Percentiles rank a stretch among this genome's conserved stretches.
These are phyloP conservation scores for Salicornia ramosissima DNA, from an alignment of 148 eudicot genomes.

Conservation along the genomic window DNA sequence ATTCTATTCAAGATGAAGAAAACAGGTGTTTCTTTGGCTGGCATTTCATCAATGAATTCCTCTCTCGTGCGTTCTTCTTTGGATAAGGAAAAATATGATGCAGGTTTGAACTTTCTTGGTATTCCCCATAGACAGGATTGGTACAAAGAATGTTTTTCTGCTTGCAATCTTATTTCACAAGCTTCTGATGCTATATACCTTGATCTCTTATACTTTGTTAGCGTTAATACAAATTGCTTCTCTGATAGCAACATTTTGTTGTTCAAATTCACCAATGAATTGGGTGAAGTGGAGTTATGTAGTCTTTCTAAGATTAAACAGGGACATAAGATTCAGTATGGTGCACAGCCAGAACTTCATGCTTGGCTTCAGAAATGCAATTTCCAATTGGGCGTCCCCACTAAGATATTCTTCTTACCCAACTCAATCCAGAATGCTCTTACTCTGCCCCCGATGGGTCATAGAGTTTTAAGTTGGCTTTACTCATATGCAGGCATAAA, in stretches of 20 bases:
- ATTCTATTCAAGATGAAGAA: constrained; percentile 31
- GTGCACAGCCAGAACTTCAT: constrained; percentile 13
- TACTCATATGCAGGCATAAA: constrained; percentile 5
- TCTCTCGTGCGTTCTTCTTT: constrained; percentile 38
- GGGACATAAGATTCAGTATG: not conserved
- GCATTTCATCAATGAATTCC: constrained; percentile 43
- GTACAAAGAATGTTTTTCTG: constrained; percentile 42
- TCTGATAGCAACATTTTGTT: not conserved
- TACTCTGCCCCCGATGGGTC: not conserved
- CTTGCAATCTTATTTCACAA: constrained; percentile 39
- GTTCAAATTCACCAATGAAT: constrained; percentile 9
- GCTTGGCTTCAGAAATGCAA: constrained; percentile 42
- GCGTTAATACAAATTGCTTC: not conserved
- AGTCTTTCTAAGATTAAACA: not conserved
- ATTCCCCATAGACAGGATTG: constrained; percentile 31
- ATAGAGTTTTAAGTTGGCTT: constrained; percentile 24
- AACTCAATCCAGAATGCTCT: constrained; percentile 19
- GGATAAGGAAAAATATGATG: constrained; percentile 34
- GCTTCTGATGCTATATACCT: constrained; percentile 41
- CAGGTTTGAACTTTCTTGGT: constrained; percentile 39
- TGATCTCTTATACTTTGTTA: constrained; percentile 38
- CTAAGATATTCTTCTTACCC: constrained; percentile 23
- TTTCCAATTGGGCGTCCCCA: constrained; percentile 25
- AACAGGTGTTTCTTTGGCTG: constrained; percentile 33
- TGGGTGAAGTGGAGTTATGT: not conserved